phyloP scores from a whole-genome alignment of 2,329 filamentous ascomycete species.

The Coniochaeta prunicola region DNA sequence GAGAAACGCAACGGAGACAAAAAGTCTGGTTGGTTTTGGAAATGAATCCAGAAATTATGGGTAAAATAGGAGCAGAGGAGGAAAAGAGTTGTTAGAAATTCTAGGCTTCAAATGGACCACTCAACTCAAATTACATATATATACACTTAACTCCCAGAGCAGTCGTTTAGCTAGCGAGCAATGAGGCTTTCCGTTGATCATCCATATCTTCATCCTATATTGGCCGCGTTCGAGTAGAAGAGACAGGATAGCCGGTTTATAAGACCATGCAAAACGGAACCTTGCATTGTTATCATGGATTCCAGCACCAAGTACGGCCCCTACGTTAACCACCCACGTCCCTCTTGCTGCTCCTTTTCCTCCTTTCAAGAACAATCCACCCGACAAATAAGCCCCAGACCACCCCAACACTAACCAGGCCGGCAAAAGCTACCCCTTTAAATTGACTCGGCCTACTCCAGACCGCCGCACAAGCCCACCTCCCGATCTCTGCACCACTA shows the following conservation, averaged over 20 bases:
- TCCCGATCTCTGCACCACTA: slow-evolving; percentile 6
- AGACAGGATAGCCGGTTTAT: not conserved
- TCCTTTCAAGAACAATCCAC: not conserved
- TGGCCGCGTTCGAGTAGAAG: not conserved
- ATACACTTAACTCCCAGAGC: not conserved
- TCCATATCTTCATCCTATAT: not conserved
- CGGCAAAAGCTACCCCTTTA: not conserved
- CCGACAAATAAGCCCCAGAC: slow-evolving; percentile 4
- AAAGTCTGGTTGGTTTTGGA: slow-evolving; percentile 33
- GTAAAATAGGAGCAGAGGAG: not conserved
- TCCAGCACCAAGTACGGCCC: not conserved
- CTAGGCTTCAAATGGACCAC: not conserved
- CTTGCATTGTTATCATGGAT: not conserved
- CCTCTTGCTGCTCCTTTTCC: not conserved
- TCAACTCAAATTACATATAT: not conserved
- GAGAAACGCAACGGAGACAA: slow-evolving; percentile 13
- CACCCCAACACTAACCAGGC: slow-evolving; percentile 3
- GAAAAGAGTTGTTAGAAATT: not conserved
- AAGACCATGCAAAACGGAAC: not conserved
- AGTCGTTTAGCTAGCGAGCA: not conserved
- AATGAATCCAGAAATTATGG: slow-evolving; percentile 21
- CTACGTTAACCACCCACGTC: not conserved
- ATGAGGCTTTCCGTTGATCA: not conserved
- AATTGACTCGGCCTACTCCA: slow-evolving; percentile 5
- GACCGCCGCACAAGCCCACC: slow-evolving; percentile 6